Base-by-base conservation (phyloP, 163 green algal species). In the Scenedesmus sp. region DNA sequence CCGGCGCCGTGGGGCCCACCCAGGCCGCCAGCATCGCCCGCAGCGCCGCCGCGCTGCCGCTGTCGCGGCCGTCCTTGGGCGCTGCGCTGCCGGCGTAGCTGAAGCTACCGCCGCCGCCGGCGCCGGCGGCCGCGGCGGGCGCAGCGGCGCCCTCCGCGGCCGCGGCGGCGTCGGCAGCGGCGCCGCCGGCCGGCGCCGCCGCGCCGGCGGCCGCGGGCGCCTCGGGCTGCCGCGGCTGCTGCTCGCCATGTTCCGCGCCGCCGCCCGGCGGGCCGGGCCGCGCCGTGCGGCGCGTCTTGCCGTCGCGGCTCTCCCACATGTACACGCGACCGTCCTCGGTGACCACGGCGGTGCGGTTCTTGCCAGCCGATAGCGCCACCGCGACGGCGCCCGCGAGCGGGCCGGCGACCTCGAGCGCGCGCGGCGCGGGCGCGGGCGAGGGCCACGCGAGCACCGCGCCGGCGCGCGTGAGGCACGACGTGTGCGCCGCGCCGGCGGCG, bases 331-430 rank as follows among this genome's bases (percentile, higher is more conserved):
- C 95, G 26, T 85, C 69, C 2, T 92, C 86, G 3, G 91, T 97
- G 1, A 92, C 86, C 0, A 87, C 92, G 2, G 92, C 91, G 0
- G 92, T 97, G 53, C 93, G 89, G 60, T 91, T 94, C 87, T 97
- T 98, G 78, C 90, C 91, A 33, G 91, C 90, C 28, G 92, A 87
- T 34, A 96, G 83, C 33, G 66, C 58, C 2, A 96, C 88, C 4
- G 86, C 86, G 1, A 60, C 78, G 54, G 90, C 86, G 15, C 91
- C 93, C 42, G 89, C 86, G 31, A 95, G 83, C 1, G 81, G n/a
- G 2, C 87, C 87, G 20, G 42, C 70, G 11, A 94, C 88, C 66
- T 92, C 86, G 48, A 89, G 77, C 17, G 53, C 33, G 24, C 33
- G 29, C 11, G 74, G 57, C 3, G 5, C 20, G 28, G 53, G 64